Percentiles rank a stretch among this genome's conserved stretches.
Conservation (phyloP, 192 early-diverging fungal species). For the Coemansia sp. region DNA sequence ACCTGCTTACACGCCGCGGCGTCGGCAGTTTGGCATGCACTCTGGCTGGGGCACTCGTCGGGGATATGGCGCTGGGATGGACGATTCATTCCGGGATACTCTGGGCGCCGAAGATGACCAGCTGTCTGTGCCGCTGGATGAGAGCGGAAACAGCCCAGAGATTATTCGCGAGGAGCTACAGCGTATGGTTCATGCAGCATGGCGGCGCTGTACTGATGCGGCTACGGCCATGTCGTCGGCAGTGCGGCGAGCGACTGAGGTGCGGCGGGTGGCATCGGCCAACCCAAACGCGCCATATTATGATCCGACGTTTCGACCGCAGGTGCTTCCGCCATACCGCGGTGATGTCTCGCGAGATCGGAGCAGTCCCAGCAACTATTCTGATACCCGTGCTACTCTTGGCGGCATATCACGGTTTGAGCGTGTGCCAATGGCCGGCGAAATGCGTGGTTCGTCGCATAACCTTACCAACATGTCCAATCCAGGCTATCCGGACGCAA, state of each 20-base stretch:
- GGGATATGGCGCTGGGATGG: slow-evolving; percentile 3
- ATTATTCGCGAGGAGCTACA: slow-evolving; percentile 49
- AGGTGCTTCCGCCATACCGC: slow-evolving; percentile 45
- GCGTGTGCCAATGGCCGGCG: slow-evolving; percentile 14
- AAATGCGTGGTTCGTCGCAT: slow-evolving; percentile 26
- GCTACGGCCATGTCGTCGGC: slow-evolving; percentile 47
- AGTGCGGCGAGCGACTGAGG: slow-evolving; percentile 33
- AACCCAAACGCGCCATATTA: slow-evolving; percentile 38
- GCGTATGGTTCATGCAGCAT: slow-evolving; percentile 49
- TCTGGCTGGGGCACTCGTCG: slow-evolving; percentile 29
- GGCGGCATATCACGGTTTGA: slow-evolving; percentile 14
- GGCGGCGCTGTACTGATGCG: slow-evolving; percentile 52
- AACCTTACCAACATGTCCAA: background rate
- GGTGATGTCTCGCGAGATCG: slow-evolving; percentile 28
- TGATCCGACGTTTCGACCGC: slow-evolving; percentile 51
- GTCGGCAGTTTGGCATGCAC: slow-evolving; percentile 30
- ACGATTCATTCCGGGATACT: slow-evolving; percentile 8
- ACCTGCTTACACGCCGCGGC: slow-evolving; percentile 20
- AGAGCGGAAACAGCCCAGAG: slow-evolving; percentile 46
- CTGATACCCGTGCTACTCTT: background rate
- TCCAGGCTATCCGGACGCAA: slow-evolving; percentile 16
- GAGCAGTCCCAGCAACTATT: background rate
- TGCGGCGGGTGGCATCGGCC: slow-evolving; percentile 31
- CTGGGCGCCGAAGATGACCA: slow-evolving; percentile 14
- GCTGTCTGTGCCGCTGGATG: slow-evolving; percentile 31